These are phyloP conservation scores for Protomyces inouyei DNA, from an alignment of 1,139 yeast species.

Conservation along the genomic window DNA sequence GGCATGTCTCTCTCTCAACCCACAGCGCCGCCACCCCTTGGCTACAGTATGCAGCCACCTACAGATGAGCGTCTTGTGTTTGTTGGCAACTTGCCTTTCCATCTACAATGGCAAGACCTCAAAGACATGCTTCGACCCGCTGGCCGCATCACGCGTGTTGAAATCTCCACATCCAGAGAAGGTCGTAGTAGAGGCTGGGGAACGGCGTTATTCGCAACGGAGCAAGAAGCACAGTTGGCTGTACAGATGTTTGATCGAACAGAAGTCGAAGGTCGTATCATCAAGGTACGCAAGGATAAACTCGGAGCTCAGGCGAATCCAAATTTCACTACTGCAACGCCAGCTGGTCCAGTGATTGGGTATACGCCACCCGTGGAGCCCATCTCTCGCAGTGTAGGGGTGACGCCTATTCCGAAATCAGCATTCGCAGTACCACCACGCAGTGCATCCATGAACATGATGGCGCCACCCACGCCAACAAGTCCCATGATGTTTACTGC, in stretches of 20 bases:
- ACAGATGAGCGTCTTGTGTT: slow-evolving; percentile 12
- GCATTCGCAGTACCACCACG: neutral
- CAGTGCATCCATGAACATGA: neutral
- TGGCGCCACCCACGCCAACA: neutral
- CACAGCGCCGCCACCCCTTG: neutral
- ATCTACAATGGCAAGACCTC: slow-evolving; percentile 54
- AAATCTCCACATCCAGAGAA: slow-evolving; percentile 47
- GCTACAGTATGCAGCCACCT: neutral
- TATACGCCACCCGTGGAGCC: neutral
- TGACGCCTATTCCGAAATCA: neutral
- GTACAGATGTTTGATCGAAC: slow-evolving; percentile 50
- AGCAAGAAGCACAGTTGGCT: slow-evolving; percentile 49
- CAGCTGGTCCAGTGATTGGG: neutral
- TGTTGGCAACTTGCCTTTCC: slow-evolving; percentile 40
- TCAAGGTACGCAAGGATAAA: slow-evolving; percentile 57
- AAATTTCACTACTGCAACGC: neutral
- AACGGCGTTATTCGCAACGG: slow-evolving; percentile 52
- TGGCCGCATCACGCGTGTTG: slow-evolving; percentile 49
- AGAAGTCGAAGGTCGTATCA: slow-evolving; percentile 54
- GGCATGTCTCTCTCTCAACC: neutral
- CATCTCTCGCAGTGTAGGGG: neutral
- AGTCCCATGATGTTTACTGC: neutral
- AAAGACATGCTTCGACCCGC: slow-evolving; percentile 44
- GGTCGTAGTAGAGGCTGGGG: slow-evolving; percentile 60
- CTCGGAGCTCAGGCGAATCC: slow-evolving; percentile 12